Evolutionary conservation across 2,329 filamentous ascomycete genomes (phyloP).

Genomic region (Phyllosticta citriasiana): DNA sequence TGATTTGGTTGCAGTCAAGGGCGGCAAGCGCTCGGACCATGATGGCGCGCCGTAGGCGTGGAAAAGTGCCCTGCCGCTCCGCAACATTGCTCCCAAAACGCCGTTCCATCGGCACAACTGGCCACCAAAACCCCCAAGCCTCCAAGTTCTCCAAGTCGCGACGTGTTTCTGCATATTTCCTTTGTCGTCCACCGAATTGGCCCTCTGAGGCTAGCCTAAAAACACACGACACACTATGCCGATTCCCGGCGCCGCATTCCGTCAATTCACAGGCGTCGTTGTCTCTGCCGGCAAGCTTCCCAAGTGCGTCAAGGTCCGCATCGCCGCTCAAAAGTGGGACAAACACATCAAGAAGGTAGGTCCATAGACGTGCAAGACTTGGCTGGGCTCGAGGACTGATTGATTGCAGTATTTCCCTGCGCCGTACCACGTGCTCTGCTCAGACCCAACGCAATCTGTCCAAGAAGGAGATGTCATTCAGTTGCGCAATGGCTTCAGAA

Average conservation of each 20-base stretch:
- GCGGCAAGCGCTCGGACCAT: neutral
- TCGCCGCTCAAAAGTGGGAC: slow-evolving; percentile 64
- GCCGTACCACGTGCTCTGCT: slow-evolving; percentile 58
- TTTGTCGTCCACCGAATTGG: neutral
- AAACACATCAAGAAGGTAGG: slow-evolving; percentile 60
- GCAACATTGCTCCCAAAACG: neutral
- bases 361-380: neutral
- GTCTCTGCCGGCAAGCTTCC: slow-evolving; percentile 68
- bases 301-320: slow-evolving; percentile 68
- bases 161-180: neutral
- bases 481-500: slow-evolving; percentile 56
- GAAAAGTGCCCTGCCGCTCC: neutral
- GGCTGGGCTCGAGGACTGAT: neutral
- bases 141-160: neutral
- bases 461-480: slow-evolving; percentile 65
- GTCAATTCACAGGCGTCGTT: slow-evolving; percentile 50
- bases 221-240: slow-evolving; percentile 2
- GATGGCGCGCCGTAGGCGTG: neutral
- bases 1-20: neutral
- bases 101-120: neutral
- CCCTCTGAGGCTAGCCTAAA: neutral
- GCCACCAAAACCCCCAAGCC: neutral
- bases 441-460: slow-evolving; percentile 67
- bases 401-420: slow-evolving; percentile 51
- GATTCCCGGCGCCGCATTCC: slow-evolving; percentile 11